Conservation (phyloP, 2,329 filamentous ascomycete genomes). For the Trichoderma afroharzianum region DNA sequence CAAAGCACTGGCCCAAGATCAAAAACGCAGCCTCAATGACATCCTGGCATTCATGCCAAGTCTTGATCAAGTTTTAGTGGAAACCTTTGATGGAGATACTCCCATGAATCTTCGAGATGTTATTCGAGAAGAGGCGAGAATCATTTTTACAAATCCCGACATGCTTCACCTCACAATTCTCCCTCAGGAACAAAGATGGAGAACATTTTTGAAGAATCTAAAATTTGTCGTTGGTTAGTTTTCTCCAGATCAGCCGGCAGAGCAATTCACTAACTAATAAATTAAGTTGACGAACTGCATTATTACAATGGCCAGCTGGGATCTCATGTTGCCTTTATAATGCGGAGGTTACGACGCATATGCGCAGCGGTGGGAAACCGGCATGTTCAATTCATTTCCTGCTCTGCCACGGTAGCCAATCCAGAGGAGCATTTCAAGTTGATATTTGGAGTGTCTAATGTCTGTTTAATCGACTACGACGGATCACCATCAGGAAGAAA, state of each 20-base stretch:
- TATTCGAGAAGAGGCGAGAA: constrained; percentile 82
- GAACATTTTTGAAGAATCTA: constrained; percentile 81
- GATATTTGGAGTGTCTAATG: constrained; percentile 84
- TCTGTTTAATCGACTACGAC: constrained; percentile 81
- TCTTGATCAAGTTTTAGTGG: constrained; percentile 72
- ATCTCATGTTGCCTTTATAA: constrained; percentile 90
- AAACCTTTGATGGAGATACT: constrained; percentile 96
- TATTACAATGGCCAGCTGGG: constrained; percentile 96
- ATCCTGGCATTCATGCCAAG: constrained; percentile 77
- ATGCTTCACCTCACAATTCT: constrained; percentile 95
- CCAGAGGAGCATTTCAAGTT: constrained; percentile 87
- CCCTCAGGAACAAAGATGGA: constrained; percentile 87
- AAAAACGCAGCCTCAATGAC: constrained; percentile 82
- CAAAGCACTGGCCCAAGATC: constrained; percentile 93
- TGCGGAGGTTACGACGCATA: constrained; percentile 81
- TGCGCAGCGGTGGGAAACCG: constrained; percentile 88
- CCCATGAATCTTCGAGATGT: constrained; percentile 71
- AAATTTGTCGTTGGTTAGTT: constrained; percentile 72
- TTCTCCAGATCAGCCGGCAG: background rate
- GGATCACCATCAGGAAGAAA: constrained; percentile 87
- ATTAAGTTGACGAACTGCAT: constrained; percentile 74
- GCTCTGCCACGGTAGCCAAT: constrained; percentile 94
- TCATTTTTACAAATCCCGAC: constrained; percentile 97
- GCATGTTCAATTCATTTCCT: constrained; percentile 85
- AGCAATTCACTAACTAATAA: background rate